phyloP scores from a whole-genome alignment of 2,329 filamentous ascomycete species.

The Trichocomaceae sp. region DNA sequence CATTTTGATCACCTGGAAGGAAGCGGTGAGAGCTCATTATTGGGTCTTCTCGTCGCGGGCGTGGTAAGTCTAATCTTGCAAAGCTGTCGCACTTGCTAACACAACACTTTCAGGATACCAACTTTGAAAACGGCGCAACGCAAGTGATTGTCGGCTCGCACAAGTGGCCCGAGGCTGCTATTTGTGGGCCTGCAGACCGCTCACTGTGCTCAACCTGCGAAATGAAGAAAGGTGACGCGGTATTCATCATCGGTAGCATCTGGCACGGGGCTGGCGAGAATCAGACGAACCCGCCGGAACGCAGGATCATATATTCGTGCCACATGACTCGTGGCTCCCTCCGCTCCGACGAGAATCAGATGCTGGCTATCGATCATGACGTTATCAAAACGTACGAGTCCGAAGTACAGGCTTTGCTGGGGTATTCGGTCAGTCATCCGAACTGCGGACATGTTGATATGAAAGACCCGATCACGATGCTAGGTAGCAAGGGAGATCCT shows the following conservation, averaged over 20 bases:
- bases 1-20: neutral
- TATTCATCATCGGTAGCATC: neutral
- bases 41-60: neutral
- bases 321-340: neutral
- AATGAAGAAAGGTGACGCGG: neutral
- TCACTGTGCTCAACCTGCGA: neutral
- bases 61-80: neutral
- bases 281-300: neutral
- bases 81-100: no score
- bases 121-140: neutral
- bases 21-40: neutral
- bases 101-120: neutral
- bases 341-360: neutral
- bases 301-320: neutral
- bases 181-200: neutral
- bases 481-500: neutral
- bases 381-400: neutral
- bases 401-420: neutral
- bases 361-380: neutral
- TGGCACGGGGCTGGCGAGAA: neutral
- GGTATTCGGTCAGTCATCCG: neutral
- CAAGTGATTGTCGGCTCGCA: neutral
- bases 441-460: neutral
- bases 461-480: neutral
- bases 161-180: neutral